A percentile compares a stretch with the other conserved stretches of the same genome.
Conservation (phyloP, 495 filamentous ascomycete genomes). For the Pyrenula massariospora region DNA sequence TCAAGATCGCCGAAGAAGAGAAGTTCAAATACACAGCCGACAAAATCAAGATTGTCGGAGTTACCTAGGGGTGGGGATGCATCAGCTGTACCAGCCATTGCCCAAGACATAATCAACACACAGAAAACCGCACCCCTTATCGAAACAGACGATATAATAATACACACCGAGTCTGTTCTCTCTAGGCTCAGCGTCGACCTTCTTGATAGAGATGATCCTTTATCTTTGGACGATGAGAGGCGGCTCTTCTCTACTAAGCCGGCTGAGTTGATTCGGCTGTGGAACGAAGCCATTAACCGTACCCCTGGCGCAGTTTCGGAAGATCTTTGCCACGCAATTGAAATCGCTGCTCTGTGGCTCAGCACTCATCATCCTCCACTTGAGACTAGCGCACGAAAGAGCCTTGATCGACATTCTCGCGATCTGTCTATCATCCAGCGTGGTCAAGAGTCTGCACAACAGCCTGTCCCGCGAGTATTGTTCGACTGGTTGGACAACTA, state of each 20-base stretch:
- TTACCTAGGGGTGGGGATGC: slow-evolving; percentile 29
- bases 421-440: slow-evolving; percentile 5
- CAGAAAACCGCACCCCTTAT: slow-evolving; percentile 19
- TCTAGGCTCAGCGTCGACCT: slow-evolving; percentile 43
- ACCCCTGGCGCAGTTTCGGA: slow-evolving; percentile 42
- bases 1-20: neutral
- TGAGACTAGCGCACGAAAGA: neutral
- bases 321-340: slow-evolving; percentile 58
- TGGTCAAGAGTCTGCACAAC: slow-evolving; percentile 15
- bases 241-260: neutral
- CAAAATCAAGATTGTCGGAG: neutral
- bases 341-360: slow-evolving; percentile 57
- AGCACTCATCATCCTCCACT: slow-evolving; percentile 59
- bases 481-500: slow-evolving; percentile 66
- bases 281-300: neutral
- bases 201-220: slow-evolving; percentile 43
- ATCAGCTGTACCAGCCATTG: slow-evolving; percentile 35
- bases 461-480: slow-evolving; percentile 57
- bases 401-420: neutral
- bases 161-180: slow-evolving; percentile 36
- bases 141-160: slow-evolving; percentile 32
- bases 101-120: slow-evolving; percentile 27
- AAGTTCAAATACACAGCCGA: neutral
- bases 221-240: neutral
- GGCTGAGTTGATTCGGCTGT: neutral